These are phyloP conservation scores for Hymenoscyphus infarciens DNA, from an alignment of 2,329 filamentous ascomycete genomes.

Conservation along the genomic window DNA sequence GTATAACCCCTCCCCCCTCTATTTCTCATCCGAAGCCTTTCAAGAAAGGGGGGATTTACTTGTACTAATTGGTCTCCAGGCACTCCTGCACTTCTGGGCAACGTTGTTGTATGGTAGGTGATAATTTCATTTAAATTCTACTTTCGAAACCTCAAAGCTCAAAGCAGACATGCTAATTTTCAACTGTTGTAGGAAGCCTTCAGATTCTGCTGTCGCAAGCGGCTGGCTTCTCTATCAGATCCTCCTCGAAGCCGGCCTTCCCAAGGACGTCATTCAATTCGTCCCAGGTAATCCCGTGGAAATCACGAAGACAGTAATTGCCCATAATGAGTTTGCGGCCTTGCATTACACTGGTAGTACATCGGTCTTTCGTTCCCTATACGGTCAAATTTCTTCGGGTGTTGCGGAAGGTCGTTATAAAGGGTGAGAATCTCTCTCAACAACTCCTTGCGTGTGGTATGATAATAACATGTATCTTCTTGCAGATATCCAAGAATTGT, in stretches of 20 bases:
- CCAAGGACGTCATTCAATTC: constrained; percentile 87
- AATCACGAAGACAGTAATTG: constrained; percentile 73
- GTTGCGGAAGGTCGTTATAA: constrained; percentile 78
- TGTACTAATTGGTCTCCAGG: constrained; percentile 43
- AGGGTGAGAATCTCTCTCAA: constrained; percentile 28
- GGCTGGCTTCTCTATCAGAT: constrained; percentile 91
- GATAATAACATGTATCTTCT: too few relatives aligned
- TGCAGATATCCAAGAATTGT: constrained; percentile 77
- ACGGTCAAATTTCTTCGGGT: constrained; percentile 78
- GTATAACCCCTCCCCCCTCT: too few relatives aligned
- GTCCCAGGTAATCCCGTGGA: constrained; percentile 83
- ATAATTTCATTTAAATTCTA: too few relatives aligned
- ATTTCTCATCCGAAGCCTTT: too few relatives aligned
- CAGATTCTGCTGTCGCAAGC: constrained; percentile 79
- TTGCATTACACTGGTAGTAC: constrained; percentile 95
- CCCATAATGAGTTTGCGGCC: constrained; percentile 76
- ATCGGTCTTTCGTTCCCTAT: constrained; percentile 82
- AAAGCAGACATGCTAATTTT: too few relatives aligned
- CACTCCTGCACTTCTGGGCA: constrained; percentile 83
- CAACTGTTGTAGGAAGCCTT: constrained; percentile 73
- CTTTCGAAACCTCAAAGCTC: too few relatives aligned
- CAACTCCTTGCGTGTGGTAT: too few relatives aligned
- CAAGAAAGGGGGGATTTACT: too few relatives aligned
- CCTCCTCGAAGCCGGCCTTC: constrained; percentile 84
- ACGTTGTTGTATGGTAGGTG: constrained; percentile 65